A percentile compares a stretch with the other conserved stretches of the same genome.
Evolutionary conservation across 345 rosid species (phyloP).

Genomic region (Orychophragmus violaceus): DNA sequence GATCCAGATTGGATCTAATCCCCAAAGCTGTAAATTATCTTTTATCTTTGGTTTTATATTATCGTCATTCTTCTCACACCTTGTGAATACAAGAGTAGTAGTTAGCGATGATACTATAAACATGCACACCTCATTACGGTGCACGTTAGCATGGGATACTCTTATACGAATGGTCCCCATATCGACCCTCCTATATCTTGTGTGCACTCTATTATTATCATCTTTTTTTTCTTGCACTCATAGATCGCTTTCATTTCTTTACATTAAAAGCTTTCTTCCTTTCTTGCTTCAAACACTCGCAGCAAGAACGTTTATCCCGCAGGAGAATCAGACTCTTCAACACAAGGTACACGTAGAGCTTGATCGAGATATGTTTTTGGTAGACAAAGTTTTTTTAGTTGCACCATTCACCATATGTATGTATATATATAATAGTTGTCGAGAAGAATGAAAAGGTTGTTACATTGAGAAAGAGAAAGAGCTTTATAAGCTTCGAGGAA

Average conservation of each 20-base stretch:
- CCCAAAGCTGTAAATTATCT: not conserved
- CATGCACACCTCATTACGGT: slow-evolving; percentile 46
- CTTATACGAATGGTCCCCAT: slow-evolving; percentile 53
- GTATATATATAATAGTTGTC: slow-evolving; percentile 28
- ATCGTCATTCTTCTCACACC: slow-evolving; percentile 9
- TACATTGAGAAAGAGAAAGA: slow-evolving; percentile 62
- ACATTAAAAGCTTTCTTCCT: not conserved
- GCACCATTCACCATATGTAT: slow-evolving; percentile 11
- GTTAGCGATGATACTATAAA: slow-evolving; percentile 37
- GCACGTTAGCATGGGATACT: slow-evolving; percentile 78
- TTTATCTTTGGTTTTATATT: not conserved
- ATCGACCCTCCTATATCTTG: slow-evolving; percentile 29
- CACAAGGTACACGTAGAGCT: slow-evolving; percentile 40
- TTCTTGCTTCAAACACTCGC: slow-evolving; percentile 23
- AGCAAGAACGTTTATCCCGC: slow-evolving; percentile 27
- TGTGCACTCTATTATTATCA: slow-evolving; percentile 14
- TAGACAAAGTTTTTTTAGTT: not conserved
- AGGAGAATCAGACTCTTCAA: slow-evolving; percentile 28
- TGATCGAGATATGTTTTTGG: not conserved
- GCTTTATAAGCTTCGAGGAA: slow-evolving; percentile 42
- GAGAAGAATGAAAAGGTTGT: slow-evolving; percentile 44
- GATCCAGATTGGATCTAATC: slow-evolving; percentile 10
- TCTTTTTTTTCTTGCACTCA: not conserved
- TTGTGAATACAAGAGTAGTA: slow-evolving; percentile 4
- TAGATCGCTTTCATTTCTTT: not conserved